Conservation (phyloP, 805 yeast genomes). For the Candida glaebosa region DNA sequence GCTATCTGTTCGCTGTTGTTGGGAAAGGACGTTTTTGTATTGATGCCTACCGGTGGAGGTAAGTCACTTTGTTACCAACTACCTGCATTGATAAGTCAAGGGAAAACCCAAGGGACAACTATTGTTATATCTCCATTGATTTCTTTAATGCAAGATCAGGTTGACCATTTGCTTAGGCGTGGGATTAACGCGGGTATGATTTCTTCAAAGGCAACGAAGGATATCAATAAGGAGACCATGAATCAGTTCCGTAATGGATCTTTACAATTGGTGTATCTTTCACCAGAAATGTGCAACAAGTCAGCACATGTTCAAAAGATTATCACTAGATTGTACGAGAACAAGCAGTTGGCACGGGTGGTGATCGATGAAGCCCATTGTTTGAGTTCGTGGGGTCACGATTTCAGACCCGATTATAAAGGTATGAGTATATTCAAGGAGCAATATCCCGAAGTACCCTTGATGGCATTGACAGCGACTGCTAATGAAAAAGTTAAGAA, state of each 20-base stretch:
- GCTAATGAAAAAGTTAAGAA: constrained; percentile 86
- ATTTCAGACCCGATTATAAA: constrained; percentile 93
- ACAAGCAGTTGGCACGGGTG: constrained; percentile 66
- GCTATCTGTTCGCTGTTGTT: constrained; percentile 74
- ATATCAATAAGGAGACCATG: constrained; percentile 61
- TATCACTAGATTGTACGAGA: constrained; percentile 53
- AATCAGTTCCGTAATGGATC: constrained; percentile 61
- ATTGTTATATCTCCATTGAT: constrained; percentile 92
- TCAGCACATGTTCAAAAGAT: constrained; percentile 66
- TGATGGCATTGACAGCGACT: constrained; percentile 96
- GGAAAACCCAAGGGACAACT: constrained; percentile 77
- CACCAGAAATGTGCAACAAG: constrained; percentile 91
- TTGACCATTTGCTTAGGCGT: constrained; percentile 65
- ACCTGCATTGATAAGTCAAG: constrained; percentile 87
- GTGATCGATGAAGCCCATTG: constrained; percentile 98
- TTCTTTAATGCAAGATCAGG: constrained; percentile 97
- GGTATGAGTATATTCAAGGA: constrained; percentile 69
- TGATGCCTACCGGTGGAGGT: constrained; percentile 99
- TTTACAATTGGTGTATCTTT: constrained; percentile 75
- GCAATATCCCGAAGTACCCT: constrained; percentile 75
- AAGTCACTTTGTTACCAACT: constrained; percentile 93
- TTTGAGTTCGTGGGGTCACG: constrained; percentile 98
- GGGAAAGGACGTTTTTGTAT: constrained; percentile 86
- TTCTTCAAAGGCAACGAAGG: constrained; percentile 66
- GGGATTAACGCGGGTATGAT: constrained; percentile 84